A percentile compares a stretch with the other conserved stretches of the same genome.
Evolutionary conservation across 2,329 filamentous ascomycete genomes (phyloP).

Genomic region (Periconia sp.): DNA sequence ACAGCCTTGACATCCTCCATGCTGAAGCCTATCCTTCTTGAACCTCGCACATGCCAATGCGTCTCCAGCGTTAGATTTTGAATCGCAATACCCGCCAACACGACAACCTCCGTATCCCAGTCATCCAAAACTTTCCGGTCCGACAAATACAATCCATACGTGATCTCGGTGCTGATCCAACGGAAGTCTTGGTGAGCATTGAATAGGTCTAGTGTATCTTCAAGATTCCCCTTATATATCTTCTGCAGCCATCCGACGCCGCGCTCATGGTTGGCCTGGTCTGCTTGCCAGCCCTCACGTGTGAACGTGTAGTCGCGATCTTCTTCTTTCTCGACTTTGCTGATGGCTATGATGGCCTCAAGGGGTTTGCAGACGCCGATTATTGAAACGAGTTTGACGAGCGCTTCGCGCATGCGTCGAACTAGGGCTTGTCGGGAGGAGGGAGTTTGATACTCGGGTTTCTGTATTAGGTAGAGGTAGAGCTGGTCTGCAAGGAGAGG

Average conservation of each 20-base stretch:
- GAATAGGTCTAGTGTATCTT: slow-evolving; percentile 15
- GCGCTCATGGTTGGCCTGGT: slow-evolving; percentile 54
- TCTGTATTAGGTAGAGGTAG: slow-evolving; percentile 56
- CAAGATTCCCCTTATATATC: slow-evolving; percentile 56
- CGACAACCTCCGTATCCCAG: slow-evolving; percentile 56
- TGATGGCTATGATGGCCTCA: slow-evolving; percentile 58
- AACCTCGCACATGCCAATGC: slow-evolving; percentile 56
- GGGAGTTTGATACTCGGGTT: slow-evolving; percentile 47
- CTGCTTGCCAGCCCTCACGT: slow-evolving; percentile 56
- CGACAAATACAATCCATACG: slow-evolving; percentile 58
- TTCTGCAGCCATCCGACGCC: slow-evolving; percentile 58
- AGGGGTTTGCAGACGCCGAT: slow-evolving; percentile 64
- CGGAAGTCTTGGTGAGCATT: slow-evolving; percentile 18
- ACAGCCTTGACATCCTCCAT: slow-evolving; percentile 44
- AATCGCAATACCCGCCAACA: slow-evolving; percentile 56
- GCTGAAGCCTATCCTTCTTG: slow-evolving; percentile 49
- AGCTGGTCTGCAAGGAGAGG: slow-evolving; percentile 55
- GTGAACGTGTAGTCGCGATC: slow-evolving; percentile 57
- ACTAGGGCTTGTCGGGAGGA: slow-evolving; percentile 49
- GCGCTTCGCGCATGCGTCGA: slow-evolving; percentile 56
- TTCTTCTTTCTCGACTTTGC: slow-evolving; percentile 53
- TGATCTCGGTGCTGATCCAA: slow-evolving; percentile 40
- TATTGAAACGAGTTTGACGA: slow-evolving; percentile 58
- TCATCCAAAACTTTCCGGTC: slow-evolving; percentile 57
- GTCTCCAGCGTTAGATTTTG: slow-evolving; percentile 56